phyloP scores from a whole-genome alignment of 371 early-diverging fungal species.

The Vairimorpha necatrix region DNA sequence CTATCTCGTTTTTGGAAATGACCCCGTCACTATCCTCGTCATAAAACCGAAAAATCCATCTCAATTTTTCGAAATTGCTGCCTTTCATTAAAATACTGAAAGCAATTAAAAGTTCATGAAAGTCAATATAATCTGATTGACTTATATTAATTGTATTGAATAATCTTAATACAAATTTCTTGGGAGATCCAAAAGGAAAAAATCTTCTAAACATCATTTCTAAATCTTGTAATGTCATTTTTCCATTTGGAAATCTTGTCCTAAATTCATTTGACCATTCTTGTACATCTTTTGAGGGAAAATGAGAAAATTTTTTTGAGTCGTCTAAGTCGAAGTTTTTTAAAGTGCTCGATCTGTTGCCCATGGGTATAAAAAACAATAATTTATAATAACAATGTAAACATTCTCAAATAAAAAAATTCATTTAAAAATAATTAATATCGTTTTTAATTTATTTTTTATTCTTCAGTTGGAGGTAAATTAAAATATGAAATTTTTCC shows the following conservation, averaged over 20 bases:
- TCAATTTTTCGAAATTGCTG: slow-evolving; percentile 51
- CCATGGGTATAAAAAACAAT: slow-evolving; percentile 36
- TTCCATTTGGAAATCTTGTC: slow-evolving; percentile 48
- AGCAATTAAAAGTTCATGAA: slow-evolving; percentile 60
- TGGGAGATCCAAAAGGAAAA: slow-evolving; percentile 55
- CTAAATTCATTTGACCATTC: slow-evolving; percentile 53
- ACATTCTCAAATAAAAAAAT: too few relatives aligned
- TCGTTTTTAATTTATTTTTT: too few relatives aligned
- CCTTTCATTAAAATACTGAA: slow-evolving; percentile 59
- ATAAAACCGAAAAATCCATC: slow-evolving; percentile 63
- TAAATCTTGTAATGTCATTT: slow-evolving; percentile 41
- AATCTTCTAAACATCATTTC: slow-evolving; percentile 49
- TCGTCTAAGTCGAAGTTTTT: slow-evolving; percentile 4
- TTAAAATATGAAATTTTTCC: slow-evolving; percentile 92
- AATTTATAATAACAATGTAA: neutral
- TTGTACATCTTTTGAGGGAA: slow-evolving; percentile 50
- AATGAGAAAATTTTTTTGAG: slow-evolving; percentile 54
- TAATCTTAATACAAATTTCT: slow-evolving; percentile 45
- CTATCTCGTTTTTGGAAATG: slow-evolving; percentile 50
- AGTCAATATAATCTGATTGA: slow-evolving; percentile 42
- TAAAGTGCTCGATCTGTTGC: slow-evolving; percentile 33
- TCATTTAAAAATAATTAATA: too few relatives aligned
- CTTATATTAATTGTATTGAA: slow-evolving; percentile 62
- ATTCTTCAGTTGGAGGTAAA: slow-evolving; percentile 70
- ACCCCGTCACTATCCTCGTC: slow-evolving; percentile 60